Conservation (phyloP, 1,284 basidiomycete genomes). For the Pholiota adiposa region DNA sequence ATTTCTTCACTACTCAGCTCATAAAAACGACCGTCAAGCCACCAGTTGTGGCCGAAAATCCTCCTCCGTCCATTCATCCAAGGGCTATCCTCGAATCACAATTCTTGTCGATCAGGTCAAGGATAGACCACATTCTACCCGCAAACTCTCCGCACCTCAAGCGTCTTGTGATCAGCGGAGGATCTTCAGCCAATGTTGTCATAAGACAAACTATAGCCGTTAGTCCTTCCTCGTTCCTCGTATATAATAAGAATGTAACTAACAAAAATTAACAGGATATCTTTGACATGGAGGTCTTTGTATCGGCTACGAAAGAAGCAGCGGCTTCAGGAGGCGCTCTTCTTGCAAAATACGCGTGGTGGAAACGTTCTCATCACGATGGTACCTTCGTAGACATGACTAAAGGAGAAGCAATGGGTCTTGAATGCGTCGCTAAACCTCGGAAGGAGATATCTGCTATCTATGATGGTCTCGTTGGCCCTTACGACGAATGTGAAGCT, state of each 20-base stretch:
- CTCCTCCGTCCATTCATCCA: slow-evolving; percentile 62
- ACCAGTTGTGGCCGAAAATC: slow-evolving; percentile 35
- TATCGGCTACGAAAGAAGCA: slow-evolving; percentile 69
- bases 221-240: slow-evolving; percentile 16
- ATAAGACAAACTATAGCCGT: slow-evolving; percentile 77
- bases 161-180: slow-evolving; percentile 81
- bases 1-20: slow-evolving; percentile 52
- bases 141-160: slow-evolving; percentile 59
- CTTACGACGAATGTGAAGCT: slow-evolving; percentile 54
- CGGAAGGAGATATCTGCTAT: slow-evolving; percentile 41
- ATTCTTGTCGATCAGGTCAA: slow-evolving; percentile 77
- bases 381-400: slow-evolving; percentile 72
- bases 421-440: slow-evolving; percentile 66
- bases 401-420: slow-evolving; percentile 47
- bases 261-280: slow-evolving; percentile 52
- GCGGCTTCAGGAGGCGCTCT: slow-evolving; percentile 74
- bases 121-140: slow-evolving; percentile 71
- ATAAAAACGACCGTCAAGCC: slow-evolving; percentile 22
- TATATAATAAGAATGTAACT: slow-evolving; percentile 3
- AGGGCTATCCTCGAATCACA: slow-evolving; percentile 89
- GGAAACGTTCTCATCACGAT: slow-evolving; percentile 50
- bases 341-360: slow-evolving; percentile 73
- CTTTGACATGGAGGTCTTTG: slow-evolving; percentile 74
- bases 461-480: slow-evolving; percentile 45
- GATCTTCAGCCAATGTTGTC: slow-evolving; percentile 75